Percentiles rank a stretch among this genome's conserved stretches.
Conservation (phyloP, 202 grass and related monocot species). For the Zizania palustris region DNA sequence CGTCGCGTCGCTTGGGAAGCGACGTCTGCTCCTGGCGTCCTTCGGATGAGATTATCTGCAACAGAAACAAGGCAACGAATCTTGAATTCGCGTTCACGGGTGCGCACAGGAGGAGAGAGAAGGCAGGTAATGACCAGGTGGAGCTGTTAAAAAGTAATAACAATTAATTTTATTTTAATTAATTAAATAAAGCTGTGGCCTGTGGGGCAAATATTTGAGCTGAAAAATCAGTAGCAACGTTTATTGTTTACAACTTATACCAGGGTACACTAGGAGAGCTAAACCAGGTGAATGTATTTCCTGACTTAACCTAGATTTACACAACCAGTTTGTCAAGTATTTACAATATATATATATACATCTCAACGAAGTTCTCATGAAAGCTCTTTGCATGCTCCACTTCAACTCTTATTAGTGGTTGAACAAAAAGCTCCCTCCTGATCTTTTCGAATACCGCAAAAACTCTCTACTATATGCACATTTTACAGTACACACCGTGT, state of each 20-base stretch:
- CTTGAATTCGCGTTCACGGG: too few relatives aligned
- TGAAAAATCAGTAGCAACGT: constrained; percentile 26
- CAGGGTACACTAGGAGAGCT: constrained; percentile 20
- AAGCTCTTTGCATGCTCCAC: constrained; percentile 48
- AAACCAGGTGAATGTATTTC: constrained; percentile 22
- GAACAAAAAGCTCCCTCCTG: constrained; percentile 41
- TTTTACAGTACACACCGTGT: constrained; percentile 31
- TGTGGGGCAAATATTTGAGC: neutral
- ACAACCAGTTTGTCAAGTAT: constrained; percentile 49
- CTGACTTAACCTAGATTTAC: constrained; percentile 33
- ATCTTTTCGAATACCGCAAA: constrained; percentile 27
- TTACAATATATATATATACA: constrained; percentile 45
- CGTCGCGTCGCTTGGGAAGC: too few relatives aligned
- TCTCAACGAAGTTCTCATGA: constrained; percentile 39
- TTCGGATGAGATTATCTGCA: too few relatives aligned
- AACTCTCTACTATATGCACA: constrained; percentile 35
- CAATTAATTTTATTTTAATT: too few relatives aligned
- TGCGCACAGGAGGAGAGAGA: too few relatives aligned
- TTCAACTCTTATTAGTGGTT: constrained; percentile 26
- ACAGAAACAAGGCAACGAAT: too few relatives aligned
- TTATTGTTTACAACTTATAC: constrained; percentile 13
- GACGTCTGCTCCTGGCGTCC: too few relatives aligned
- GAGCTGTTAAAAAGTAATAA: too few relatives aligned
- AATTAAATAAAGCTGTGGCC: too few relatives aligned
- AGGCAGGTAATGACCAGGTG: too few relatives aligned